Percentiles rank a stretch among this genome's conserved stretches.
phyloP scores from a whole-genome alignment of 2,329 filamentous ascomycete genomes.

The Dendrostoma leiphaemia region DNA sequence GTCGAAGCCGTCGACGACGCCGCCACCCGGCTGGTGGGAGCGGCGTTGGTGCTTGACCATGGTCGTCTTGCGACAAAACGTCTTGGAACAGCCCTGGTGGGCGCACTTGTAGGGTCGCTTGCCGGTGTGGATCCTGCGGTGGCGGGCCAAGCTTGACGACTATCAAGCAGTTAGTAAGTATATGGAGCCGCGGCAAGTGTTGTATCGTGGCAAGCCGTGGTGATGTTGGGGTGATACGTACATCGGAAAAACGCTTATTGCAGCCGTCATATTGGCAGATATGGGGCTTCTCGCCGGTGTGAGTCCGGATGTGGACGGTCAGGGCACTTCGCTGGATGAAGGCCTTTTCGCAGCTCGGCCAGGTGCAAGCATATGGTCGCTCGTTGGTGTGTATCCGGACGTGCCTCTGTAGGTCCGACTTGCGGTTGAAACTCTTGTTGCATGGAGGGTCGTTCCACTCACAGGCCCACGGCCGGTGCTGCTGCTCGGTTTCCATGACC shows the following conservation, averaged over 20 bases:
- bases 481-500: constrained; percentile 62
- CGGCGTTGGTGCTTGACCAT: constrained; percentile 67
- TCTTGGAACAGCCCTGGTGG: constrained; percentile 62
- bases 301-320: constrained; percentile 68
- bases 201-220: neutral
- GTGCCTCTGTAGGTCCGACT: constrained; percentile 68
- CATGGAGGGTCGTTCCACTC: constrained; percentile 63
- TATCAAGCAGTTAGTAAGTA: constrained; percentile 26
- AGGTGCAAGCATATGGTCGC: constrained; percentile 62
- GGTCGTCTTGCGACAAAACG: constrained; percentile 71
- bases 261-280: constrained; percentile 65
- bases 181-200: neutral
- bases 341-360: constrained; percentile 63
- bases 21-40: constrained; percentile 57
- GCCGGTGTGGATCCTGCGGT: constrained; percentile 64
- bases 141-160: constrained; percentile 65
- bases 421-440: constrained; percentile 69
- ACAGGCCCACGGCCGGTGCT: constrained; percentile 61
- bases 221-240: constrained; percentile 35
- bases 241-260: constrained; percentile 69
- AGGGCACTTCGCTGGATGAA: constrained; percentile 71
- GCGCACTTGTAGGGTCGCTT: constrained; percentile 65
- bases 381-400: constrained; percentile 73
- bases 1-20: constrained; percentile 54
- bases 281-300: constrained; percentile 71